A percentile compares a stretch with the other conserved stretches of the same genome.
phyloP scores from a whole-genome alignment of 192 early-diverging fungal genomes.

The Gigaspora rosea region DNA sequence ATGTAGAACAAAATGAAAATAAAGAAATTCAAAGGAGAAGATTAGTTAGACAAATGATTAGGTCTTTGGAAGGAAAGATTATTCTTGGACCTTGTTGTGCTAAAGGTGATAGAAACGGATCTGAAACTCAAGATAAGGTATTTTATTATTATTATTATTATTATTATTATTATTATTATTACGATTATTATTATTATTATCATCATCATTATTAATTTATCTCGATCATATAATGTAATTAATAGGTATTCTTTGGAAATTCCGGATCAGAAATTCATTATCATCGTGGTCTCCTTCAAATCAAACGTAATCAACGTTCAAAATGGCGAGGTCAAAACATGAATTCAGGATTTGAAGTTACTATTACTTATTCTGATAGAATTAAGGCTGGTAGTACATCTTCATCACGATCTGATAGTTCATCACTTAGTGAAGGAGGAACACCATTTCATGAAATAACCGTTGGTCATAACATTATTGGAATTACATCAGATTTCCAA shows the following conservation, averaged over 20 bases:
- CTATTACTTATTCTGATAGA: constrained; percentile 40
- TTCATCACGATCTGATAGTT: background rate
- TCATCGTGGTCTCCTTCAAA: constrained; percentile 43
- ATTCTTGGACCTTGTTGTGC: constrained; percentile 53
- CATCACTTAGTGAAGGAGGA: constrained; percentile 8
- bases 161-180: background rate
- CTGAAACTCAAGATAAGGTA: constrained; percentile 28
- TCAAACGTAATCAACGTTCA: constrained; percentile 54
- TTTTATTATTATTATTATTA: constrained; percentile 25
- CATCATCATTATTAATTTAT: background rate
- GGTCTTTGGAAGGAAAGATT: constrained; percentile 61
- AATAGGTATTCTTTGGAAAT: too few relatives aligned
- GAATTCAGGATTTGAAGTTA: constrained; percentile 59
- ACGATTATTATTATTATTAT: background rate
- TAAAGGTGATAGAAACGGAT: constrained; percentile 18
- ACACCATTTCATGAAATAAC: constrained; percentile 40
- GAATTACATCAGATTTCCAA: constrained; percentile 52
- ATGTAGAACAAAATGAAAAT: constrained; percentile 56
- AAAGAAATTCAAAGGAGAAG: constrained; percentile 48
- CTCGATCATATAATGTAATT: too few relatives aligned
- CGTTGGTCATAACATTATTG: constrained; percentile 48
- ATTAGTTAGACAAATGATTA: constrained; percentile 52
- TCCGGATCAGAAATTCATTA: constrained; percentile 38
- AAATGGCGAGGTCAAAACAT: constrained; percentile 51
- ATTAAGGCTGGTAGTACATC: background rate